Evolutionary conservation across 2,329 filamentous ascomycete species (phyloP).

Genomic region (Albophoma yamanashiensis): DNA sequence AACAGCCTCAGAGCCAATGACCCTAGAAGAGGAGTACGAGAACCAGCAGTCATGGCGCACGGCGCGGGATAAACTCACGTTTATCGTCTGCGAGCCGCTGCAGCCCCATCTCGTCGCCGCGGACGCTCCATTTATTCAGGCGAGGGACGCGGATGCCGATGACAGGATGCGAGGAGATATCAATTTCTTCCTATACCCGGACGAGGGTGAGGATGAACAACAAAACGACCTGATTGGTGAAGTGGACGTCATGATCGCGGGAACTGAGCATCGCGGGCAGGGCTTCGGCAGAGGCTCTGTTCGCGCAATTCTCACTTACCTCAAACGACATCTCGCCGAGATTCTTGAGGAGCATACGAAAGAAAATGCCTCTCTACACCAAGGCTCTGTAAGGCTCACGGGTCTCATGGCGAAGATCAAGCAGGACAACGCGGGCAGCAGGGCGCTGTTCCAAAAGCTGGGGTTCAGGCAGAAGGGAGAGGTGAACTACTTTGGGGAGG

Average conservation of each 20-base stretch:
- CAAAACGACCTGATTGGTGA: slow-evolving; percentile 46
- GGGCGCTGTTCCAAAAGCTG: slow-evolving; percentile 38
- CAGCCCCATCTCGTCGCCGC: neutral
- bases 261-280: slow-evolving; percentile 39
- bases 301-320: slow-evolving; percentile 57
- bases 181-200: slow-evolving; percentile 65
- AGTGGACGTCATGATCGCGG: slow-evolving; percentile 79
- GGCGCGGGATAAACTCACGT: slow-evolving; percentile 81
- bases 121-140: slow-evolving; percentile 8
- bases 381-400: slow-evolving; percentile 5
- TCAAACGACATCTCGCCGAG: slow-evolving; percentile 37
- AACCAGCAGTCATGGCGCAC: slow-evolving; percentile 85
- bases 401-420: slow-evolving; percentile 48
- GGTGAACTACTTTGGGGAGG: slow-evolving; percentile 50
- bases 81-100: slow-evolving; percentile 62
- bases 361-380: slow-evolving; percentile 2
- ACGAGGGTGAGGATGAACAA: slow-evolving; percentile 36
- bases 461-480: slow-evolving; percentile 40
- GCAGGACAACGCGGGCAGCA: slow-evolving; percentile 40
- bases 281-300: slow-evolving; percentile 60
- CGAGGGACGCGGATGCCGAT: slow-evolving; percentile 40
- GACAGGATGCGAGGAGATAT: slow-evolving; percentile 61
- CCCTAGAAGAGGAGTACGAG: slow-evolving; percentile 69
- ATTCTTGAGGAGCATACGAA: slow-evolving; percentile 40
- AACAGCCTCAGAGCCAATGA: slow-evolving; percentile 80